Percentiles rank a stretch among this genome's conserved stretches.
Conservation (phyloP, 805 yeast species). For the Debaryomyces hansenii region DNA sequence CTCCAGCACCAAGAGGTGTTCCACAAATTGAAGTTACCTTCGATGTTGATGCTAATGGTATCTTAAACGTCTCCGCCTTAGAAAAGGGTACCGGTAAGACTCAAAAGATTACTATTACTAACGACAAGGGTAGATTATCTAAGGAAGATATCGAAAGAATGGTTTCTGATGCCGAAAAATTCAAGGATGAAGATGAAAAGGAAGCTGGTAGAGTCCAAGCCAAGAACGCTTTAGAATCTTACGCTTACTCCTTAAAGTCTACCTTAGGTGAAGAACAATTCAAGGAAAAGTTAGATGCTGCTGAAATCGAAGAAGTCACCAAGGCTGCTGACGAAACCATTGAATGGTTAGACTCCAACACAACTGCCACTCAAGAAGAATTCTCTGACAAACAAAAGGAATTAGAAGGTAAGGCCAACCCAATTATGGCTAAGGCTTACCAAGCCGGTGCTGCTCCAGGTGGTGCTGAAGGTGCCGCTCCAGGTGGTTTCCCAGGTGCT, state of each 20-base stretch:
- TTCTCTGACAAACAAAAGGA: conserved; percentile 92
- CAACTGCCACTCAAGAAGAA: conserved; percentile 91
- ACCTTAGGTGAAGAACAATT: conserved; percentile 52
- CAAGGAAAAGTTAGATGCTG: conserved; percentile 50
- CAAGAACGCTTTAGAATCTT: conserved; percentile 94
- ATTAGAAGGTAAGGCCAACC: conserved; percentile 92
- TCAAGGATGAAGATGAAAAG: conserved; percentile 93
- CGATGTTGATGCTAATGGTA: conserved; percentile 97
- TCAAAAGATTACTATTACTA: conserved; percentile 95
- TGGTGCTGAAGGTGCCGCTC: conserved; percentile 62
- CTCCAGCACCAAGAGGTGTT: conserved; percentile 98
- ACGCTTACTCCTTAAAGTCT: conserved; percentile 90
- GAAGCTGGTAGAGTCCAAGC: conserved; percentile 91
- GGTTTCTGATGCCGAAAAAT: conserved; percentile 98
- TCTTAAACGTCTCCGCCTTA: conserved; percentile 91
- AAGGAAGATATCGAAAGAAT: conserved; percentile 97
- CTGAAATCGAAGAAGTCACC: conserved; percentile 66
- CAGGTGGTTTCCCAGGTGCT: conserved; percentile 62
- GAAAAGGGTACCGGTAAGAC: conserved; percentile 99
- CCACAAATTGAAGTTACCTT: conserved; percentile 98
- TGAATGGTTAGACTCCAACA: conserved; percentile 90
- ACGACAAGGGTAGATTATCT: conserved; percentile 97
- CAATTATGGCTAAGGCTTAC: conserved; percentile 96
- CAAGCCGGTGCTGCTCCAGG: conserved; percentile 75
- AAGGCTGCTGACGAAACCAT: conserved; percentile 85